A percentile compares a stretch with the other conserved stretches of the same genome.
These are phyloP conservation scores for Clavispora santaluciae DNA, from an alignment of 805 yeast genomes.

Conservation along the genomic window DNA sequence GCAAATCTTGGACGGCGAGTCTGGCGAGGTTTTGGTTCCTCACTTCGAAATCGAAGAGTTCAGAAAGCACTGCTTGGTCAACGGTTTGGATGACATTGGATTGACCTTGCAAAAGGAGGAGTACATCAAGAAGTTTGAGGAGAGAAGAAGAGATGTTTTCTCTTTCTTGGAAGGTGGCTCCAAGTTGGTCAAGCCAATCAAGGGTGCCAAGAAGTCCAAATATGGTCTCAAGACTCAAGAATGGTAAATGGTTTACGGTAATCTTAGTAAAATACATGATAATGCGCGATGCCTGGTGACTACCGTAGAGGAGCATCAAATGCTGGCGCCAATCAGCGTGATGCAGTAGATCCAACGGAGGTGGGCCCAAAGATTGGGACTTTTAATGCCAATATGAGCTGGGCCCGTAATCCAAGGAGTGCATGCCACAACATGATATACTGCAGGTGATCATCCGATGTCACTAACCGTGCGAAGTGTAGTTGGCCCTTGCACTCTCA, in stretches of 20 bases:
- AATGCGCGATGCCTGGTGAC: too few relatives aligned
- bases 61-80: conserved; percentile 90
- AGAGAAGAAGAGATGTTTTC: conserved; percentile 67
- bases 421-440: too few relatives aligned
- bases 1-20: conserved; percentile 66
- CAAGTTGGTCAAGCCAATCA: conserved; percentile 57
- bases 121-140: conserved; percentile 69
- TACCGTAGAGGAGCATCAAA: too few relatives aligned
- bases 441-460: too few relatives aligned
- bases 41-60: conserved; percentile 84
- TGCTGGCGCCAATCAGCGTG: too few relatives aligned
- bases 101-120: conserved; percentile 88
- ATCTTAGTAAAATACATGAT: background rate
- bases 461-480: background rate
- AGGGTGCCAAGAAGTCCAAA: conserved; percentile 62
- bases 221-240: conserved; percentile 69
- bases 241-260: conserved; percentile 43
- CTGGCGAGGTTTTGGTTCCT: conserved; percentile 59
- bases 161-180: conserved; percentile 94
- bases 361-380: too few relatives aligned
- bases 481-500: background rate
- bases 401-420: too few relatives aligned
- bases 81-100: conserved; percentile 96
- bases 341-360: too few relatives aligned
- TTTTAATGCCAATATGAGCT: too few relatives aligned